Evolutionary conservation across 257 asterid species (phyloP).

Genomic region (Petunia secreta): DNA sequence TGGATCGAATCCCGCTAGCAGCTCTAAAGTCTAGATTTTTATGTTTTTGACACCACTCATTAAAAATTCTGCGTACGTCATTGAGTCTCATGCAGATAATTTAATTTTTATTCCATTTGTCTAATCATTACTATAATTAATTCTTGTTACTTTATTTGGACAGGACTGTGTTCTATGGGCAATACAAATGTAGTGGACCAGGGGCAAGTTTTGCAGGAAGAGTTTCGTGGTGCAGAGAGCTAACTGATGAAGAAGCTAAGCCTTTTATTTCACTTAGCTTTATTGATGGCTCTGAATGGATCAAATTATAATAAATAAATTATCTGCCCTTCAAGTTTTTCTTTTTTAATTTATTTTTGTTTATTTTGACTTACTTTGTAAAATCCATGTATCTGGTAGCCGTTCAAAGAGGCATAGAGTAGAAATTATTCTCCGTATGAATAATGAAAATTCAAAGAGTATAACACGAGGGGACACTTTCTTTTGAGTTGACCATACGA

Average conservation of each 20-base stretch:
- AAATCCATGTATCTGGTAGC: slow-evolving; percentile 7
- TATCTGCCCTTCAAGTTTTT: neutral
- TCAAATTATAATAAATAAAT: slow-evolving; percentile 34
- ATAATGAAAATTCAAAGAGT: slow-evolving; percentile 4
- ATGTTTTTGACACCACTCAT: too few relatives aligned
- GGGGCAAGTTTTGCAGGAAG: slow-evolving; percentile 95
- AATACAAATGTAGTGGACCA: slow-evolving; percentile 84
- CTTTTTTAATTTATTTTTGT: neutral
- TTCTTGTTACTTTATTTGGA: slow-evolving; percentile 21
- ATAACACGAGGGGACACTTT: neutral
- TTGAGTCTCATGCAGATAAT: too few relatives aligned
- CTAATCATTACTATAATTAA: neutral
- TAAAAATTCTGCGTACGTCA: too few relatives aligned
- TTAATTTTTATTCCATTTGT: neutral
- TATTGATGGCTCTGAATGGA: slow-evolving; percentile 95
- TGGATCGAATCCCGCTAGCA: too few relatives aligned
- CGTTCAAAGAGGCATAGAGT: slow-evolving; percentile 14
- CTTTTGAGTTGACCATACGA: neutral
- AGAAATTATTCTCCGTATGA: neutral
- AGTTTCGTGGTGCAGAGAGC: slow-evolving; percentile 92
- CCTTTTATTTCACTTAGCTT: slow-evolving; percentile 85
- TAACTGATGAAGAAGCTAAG: slow-evolving; percentile 86
- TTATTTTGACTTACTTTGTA: neutral
- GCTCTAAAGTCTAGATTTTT: too few relatives aligned
- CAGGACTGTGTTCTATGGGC: slow-evolving; percentile 98